Conservation (phyloP, 768 basidiomycete genomes). For the Multifurca ochricompacta region DNA sequence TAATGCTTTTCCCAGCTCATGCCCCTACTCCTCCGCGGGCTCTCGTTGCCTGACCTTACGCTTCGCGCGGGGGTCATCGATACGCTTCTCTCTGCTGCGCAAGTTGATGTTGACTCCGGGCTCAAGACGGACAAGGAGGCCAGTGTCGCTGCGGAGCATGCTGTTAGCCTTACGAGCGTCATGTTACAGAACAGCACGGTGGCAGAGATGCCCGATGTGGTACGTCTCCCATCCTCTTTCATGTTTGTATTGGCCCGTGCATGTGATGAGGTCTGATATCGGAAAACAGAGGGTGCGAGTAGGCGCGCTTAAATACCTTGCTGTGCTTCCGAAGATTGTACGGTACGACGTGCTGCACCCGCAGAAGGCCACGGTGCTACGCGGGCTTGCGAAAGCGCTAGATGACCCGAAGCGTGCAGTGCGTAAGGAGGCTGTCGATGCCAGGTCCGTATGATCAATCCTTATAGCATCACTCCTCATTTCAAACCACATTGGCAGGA, state of each 20-base stretch:
- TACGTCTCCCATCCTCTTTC: slow-evolving; percentile 29
- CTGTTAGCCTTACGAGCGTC: slow-evolving; percentile 55
- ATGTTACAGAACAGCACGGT: slow-evolving; percentile 61
- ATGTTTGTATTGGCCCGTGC: neutral
- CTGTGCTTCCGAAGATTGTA: slow-evolving; percentile 62
- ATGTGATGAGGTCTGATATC: no score
- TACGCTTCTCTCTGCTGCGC: slow-evolving; percentile 63
- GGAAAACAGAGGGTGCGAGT: slow-evolving; percentile 61
- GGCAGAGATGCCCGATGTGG: slow-evolving; percentile 46
- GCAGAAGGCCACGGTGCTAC: slow-evolving; percentile 63
- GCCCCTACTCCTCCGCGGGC: slow-evolving; percentile 78
- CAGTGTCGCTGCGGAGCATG: slow-evolving; percentile 53
- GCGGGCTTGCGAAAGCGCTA: slow-evolving; percentile 62
- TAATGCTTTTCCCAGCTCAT: slow-evolving; percentile 52
- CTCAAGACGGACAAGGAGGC: slow-evolving; percentile 24
- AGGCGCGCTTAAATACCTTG: slow-evolving; percentile 68
- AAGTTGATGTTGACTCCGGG: slow-evolving; percentile 41
- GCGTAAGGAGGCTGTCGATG: slow-evolving; percentile 83
- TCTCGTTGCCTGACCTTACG: slow-evolving; percentile 65
- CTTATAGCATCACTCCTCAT: neutral
- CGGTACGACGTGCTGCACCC: slow-evolving; percentile 82
- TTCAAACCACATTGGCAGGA: neutral
- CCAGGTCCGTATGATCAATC: slow-evolving; percentile 34
- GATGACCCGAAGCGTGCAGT: slow-evolving; percentile 89
- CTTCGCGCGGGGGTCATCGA: slow-evolving; percentile 78